These are phyloP conservation scores for Orbilia oligospora DNA, from an alignment of 2,329 filamentous ascomycete species.

Conservation along the genomic window DNA sequence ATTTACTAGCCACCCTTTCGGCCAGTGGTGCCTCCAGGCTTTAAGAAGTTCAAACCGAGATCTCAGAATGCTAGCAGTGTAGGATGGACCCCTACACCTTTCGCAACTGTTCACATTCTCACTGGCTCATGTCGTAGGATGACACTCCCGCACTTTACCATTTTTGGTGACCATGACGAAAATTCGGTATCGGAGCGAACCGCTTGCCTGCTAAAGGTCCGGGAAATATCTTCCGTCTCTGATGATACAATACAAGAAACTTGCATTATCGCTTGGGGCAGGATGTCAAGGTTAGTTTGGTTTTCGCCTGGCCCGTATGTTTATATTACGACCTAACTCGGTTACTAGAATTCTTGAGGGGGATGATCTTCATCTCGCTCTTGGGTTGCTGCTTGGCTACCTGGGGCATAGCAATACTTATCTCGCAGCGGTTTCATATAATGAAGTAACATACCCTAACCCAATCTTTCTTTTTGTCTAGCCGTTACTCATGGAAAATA, in stretches of 20 bases:
- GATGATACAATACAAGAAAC: constrained; percentile 77
- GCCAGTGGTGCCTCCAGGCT: constrained; percentile 85
- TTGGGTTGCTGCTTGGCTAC: constrained; percentile 87
- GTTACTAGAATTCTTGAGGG: constrained; percentile 77
- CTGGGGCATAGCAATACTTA: constrained; percentile 86
- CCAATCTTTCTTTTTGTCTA: neutral
- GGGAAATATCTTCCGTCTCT: constrained; percentile 44
- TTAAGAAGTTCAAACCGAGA: constrained; percentile 88
- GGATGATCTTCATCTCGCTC: constrained; percentile 86
- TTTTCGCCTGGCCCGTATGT: neutral
- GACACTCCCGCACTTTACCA: constrained; percentile 44
- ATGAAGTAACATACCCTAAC: constrained; percentile 73
- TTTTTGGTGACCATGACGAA: constrained; percentile 45
- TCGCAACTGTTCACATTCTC: constrained; percentile 26
- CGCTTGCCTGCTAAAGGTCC: constrained; percentile 43
- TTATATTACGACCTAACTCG: constrained; percentile 5
- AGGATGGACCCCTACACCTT: constrained; percentile 63
- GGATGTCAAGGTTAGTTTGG: constrained; percentile 78
- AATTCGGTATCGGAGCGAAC: constrained; percentile 43
- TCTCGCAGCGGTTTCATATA: constrained; percentile 84
- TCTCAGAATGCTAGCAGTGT: constrained; percentile 84
- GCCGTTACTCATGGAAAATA: neutral
- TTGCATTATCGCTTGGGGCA: constrained; percentile 87
- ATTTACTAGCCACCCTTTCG: constrained; percentile 77
- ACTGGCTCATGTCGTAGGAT: constrained; percentile 37